Evolutionary conservation across 441 rosid species (phyloP).

Genomic region (Francoa sonchifolia): DNA sequence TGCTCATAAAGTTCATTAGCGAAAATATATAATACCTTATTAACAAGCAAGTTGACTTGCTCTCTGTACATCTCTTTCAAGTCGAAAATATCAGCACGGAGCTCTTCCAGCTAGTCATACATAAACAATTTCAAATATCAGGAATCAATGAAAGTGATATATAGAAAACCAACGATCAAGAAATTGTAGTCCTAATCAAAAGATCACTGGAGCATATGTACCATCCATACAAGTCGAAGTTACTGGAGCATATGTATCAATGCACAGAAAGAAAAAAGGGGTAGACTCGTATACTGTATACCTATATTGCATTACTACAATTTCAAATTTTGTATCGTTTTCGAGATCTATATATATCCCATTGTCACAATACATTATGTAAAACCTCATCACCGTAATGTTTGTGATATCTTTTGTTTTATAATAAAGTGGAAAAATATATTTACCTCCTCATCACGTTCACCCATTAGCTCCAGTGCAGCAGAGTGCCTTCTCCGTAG

Average conservation of each 20-base stretch:
- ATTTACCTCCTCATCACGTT: conserved; percentile 96
- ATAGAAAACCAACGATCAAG: too few species aligned
- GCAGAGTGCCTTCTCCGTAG: conserved; percentile 86
- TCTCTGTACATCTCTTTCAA: conserved; percentile 99
- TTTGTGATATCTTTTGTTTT: neutral
- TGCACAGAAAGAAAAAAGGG: too few species aligned
- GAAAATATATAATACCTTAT: conserved; percentile 38
- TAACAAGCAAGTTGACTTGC: conserved; percentile 94
- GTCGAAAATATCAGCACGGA: conserved; percentile 83
- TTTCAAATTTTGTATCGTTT: too few species aligned
- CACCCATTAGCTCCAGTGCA: conserved; percentile 97
- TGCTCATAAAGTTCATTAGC: neutral
- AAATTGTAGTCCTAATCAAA: neutral
- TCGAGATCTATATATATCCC: neutral
- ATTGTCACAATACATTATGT: neutral
- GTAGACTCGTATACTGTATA: too few species aligned
- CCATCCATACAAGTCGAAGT: too few species aligned
- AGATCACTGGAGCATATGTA: neutral
- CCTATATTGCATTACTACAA: too few species aligned
- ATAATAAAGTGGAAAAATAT: neutral
- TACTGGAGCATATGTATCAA: too few species aligned
- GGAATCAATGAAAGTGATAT: neutral
- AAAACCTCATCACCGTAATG: too few species aligned
- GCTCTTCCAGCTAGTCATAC: conserved; percentile 80
- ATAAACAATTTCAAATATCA: conserved; percentile 13